These are phyloP conservation scores for Amanita exitialis DNA, from an alignment of 768 basidiomycete genomes.

Conservation along the genomic window DNA sequence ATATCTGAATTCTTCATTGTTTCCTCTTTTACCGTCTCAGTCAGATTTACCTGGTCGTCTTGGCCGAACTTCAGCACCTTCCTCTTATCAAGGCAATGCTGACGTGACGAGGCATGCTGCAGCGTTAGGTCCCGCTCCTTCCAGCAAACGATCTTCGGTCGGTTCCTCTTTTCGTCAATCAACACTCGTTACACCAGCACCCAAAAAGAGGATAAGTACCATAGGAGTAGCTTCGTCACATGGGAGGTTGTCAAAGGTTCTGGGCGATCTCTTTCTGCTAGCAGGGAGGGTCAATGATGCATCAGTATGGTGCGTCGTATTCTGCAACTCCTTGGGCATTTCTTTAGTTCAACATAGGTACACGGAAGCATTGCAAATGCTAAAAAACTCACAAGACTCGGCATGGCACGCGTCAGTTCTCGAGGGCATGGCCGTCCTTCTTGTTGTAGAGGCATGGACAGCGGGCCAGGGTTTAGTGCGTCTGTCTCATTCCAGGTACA, in stretches of 20 bases:
- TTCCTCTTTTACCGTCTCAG: slow-evolving; percentile 51
- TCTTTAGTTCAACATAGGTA: slow-evolving; percentile 44
- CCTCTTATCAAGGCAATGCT: slow-evolving; percentile 45
- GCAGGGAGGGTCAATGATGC: slow-evolving; percentile 84
- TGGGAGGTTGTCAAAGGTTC: slow-evolving; percentile 79
- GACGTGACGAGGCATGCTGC: slow-evolving; percentile 35
- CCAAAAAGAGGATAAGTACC: slow-evolving; percentile 54
- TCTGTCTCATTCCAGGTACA: slow-evolving; percentile 14
- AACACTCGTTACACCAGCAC: slow-evolving; percentile 32
- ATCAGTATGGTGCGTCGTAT: slow-evolving; percentile 52
- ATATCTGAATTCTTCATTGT: slow-evolving; percentile 60
- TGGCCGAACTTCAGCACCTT: slow-evolving; percentile 18
- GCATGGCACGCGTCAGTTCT: slow-evolving; percentile 86
- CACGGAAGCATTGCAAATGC: slow-evolving; percentile 71
- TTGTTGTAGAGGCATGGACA: slow-evolving; percentile 80
- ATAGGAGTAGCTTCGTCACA: slow-evolving; percentile 68
- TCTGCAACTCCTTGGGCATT: background rate
- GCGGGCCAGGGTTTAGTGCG: slow-evolving; percentile 62
- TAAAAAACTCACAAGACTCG: slow-evolving; percentile 64
- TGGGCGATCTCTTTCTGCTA: slow-evolving; percentile 82
- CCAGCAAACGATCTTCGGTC: slow-evolving; percentile 43
- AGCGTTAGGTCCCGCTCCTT: slow-evolving; percentile 27
- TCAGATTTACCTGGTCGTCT: slow-evolving; percentile 32
- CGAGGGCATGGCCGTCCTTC: slow-evolving; percentile 76
- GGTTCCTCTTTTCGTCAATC: slow-evolving; percentile 42